Conservation (phyloP, 495 filamentous ascomycete genomes). For the Pseudoneurospora amorphoporcata region DNA sequence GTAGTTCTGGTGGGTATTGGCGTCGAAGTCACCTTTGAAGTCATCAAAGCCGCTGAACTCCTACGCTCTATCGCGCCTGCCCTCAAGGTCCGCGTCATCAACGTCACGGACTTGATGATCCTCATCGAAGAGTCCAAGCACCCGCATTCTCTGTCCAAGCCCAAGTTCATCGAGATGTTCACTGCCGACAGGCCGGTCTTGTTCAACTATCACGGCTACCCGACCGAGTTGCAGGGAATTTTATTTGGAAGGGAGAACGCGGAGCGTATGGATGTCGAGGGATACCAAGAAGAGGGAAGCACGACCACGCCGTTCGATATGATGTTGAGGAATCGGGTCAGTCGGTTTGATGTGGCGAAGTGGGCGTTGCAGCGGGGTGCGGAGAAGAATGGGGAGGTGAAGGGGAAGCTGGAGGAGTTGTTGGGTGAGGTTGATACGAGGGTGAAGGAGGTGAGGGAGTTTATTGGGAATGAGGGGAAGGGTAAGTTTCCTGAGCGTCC, state of each 20-base stretch:
- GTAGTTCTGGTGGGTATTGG: conserved; percentile 63
- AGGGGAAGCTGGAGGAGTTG: conserved; percentile 35
- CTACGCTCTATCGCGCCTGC: conserved; percentile 42
- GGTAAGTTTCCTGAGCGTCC: conserved; percentile 9
- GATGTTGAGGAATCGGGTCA: conserved; percentile 58
- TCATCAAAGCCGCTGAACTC: conserved; percentile 52
- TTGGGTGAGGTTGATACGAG: conserved; percentile 38
- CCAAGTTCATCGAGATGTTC: conserved; percentile 51
- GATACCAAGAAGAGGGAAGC: conserved; percentile 60
- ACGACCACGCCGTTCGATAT: conserved; percentile 69
- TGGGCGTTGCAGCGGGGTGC: conserved; percentile 33
- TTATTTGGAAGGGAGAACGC: conserved; percentile 48
- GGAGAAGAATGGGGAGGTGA: conserved; percentile 39
- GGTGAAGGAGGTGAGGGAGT: conserved; percentile 43
- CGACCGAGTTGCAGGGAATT: conserved; percentile 50
- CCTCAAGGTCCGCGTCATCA: conserved; percentile 54
- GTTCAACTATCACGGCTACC: conserved; percentile 68
- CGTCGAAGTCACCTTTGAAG: conserved; percentile 61
- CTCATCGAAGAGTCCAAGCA: conserved; percentile 49
- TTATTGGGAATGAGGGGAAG: conserved; percentile 44
- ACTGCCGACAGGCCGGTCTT: conserved; percentile 48
- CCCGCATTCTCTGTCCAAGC: conserved; percentile 47
- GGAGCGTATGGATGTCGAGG: conserved; percentile 46
- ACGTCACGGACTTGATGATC: conserved; percentile 67
- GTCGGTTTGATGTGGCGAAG: conserved; percentile 52